Percentiles rank a stretch among this genome's conserved stretches.
phyloP scores from a whole-genome alignment of 371 early-diverging fungal species.

The Rhizopus delemar region DNA sequence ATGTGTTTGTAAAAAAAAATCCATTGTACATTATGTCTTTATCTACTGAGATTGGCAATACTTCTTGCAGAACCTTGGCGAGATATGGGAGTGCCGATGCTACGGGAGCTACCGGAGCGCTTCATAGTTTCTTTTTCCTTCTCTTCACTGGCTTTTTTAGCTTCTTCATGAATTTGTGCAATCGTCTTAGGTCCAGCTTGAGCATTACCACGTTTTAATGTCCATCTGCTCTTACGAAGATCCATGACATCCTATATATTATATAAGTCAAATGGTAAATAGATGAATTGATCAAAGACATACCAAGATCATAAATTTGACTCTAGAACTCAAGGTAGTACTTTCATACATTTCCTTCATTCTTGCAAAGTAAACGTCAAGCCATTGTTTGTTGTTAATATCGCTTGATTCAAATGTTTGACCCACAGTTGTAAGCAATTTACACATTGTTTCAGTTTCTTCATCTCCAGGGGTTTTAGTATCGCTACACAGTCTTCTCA shows the following conservation, averaged over 20 bases:
- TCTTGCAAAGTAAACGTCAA: slow-evolving; percentile 81
- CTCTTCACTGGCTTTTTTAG: slow-evolving; percentile 64
- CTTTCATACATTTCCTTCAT: slow-evolving; percentile 65
- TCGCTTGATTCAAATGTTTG: slow-evolving; percentile 53
- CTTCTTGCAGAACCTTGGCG: slow-evolving; percentile 42
- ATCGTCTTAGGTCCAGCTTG: slow-evolving; percentile 83
- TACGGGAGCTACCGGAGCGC: slow-evolving; percentile 66
- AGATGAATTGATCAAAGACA: not conserved
- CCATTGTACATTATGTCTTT: not conserved
- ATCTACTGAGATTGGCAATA: not conserved
- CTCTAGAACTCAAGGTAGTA: slow-evolving; percentile 75
- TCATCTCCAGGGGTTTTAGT: slow-evolving; percentile 86
- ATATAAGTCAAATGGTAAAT: not conserved
- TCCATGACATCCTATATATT: slow-evolving; percentile 78
- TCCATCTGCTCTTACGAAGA: slow-evolving; percentile 83
- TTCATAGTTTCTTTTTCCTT: slow-evolving; percentile 65
- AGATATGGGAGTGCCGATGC: slow-evolving; percentile 56
- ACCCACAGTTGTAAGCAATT: slow-evolving; percentile 89
- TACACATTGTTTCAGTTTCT: slow-evolving; percentile 90
- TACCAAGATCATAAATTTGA: slow-evolving; percentile 86
- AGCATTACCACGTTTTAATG: slow-evolving; percentile 54
- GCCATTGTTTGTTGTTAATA: slow-evolving; percentile 47
- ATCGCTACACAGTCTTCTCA: slow-evolving; percentile 73
- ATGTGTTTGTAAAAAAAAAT: too few species aligned
- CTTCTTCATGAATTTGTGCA: slow-evolving; percentile 87